A percentile compares a stretch with the other conserved stretches of the same genome.
Conservation (phyloP, 305 asterid species). For the Solanum hybrid region DNA sequence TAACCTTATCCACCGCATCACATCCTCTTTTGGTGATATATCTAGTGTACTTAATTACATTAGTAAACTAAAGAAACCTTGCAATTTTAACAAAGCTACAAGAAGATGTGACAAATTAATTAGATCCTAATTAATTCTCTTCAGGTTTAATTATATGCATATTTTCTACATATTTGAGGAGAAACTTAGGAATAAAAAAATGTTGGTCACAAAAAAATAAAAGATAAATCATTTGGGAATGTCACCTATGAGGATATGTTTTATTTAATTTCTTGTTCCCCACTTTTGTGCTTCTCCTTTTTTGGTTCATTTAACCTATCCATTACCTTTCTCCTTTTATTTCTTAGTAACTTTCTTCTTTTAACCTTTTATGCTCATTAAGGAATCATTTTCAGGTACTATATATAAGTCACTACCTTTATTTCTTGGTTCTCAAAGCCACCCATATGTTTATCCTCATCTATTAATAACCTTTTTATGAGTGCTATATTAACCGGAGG, state of each 20-base stretch:
- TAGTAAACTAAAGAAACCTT: background rate
- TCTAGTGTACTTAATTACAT: background rate
- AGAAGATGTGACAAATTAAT: background rate
- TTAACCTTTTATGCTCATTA: background rate
- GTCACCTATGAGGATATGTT: background rate
- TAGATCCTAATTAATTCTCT: background rate
- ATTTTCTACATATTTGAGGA: background rate
- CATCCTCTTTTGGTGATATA: background rate
- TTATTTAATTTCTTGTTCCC: background rate
- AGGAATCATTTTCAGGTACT: background rate
- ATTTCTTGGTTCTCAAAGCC: background rate
- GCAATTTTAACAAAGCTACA: background rate
- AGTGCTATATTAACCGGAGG: background rate
- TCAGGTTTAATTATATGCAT: background rate
- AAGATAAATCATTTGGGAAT: background rate
- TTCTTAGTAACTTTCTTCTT: background rate
- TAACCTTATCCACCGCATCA: background rate
- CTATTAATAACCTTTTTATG: background rate
- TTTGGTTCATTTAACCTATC: constrained; percentile 5
- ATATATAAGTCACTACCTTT: background rate
- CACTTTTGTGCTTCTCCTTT: background rate
- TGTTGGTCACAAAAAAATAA: background rate
- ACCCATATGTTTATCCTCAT: background rate
- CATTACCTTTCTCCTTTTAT: background rate
- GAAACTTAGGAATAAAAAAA: background rate